A percentile compares a stretch with the other conserved stretches of the same genome.
Evolutionary conservation across 768 basidiomycete genomes (phyloP).

Genomic region (Cystobasidium onofrii): DNA sequence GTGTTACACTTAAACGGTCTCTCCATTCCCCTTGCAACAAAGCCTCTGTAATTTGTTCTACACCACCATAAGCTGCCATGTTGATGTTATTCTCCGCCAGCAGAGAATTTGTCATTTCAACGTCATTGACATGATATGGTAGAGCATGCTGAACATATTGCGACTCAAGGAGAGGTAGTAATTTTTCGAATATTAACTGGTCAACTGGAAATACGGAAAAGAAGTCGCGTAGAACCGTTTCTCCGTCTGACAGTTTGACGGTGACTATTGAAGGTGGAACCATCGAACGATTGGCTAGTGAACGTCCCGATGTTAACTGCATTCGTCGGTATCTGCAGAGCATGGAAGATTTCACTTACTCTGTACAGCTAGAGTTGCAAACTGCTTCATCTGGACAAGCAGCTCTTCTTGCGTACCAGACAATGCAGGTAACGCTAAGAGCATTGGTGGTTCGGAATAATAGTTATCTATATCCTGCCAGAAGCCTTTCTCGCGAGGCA

Average conservation of each 20-base stretch:
- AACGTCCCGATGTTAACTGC: no score
- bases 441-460: background rate
- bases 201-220: conserved; percentile 10
- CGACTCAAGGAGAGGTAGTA: conserved; percentile 1
- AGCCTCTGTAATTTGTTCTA: conserved; percentile 3
- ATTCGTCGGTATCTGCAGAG: no score
- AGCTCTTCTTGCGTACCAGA: conserved; percentile 4
- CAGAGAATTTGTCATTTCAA: background rate
- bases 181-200: background rate
- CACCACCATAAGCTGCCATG: background rate
- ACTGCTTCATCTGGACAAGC: background rate
- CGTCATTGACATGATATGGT: background rate
- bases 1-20: background rate
- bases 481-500: conserved; percentile 14
- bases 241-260: conserved; percentile 2
- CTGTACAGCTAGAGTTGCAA: background rate
- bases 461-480: conserved; percentile 24
- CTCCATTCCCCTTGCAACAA: background rate
- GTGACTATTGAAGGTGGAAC: conserved; percentile 1
- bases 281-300: conserved; percentile 12
- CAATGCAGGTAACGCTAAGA: background rate
- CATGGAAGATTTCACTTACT: no score
- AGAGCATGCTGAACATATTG: conserved; percentile 20
- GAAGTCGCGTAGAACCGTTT: conserved; percentile 4
- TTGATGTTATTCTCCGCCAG: conserved; percentile 2